Percentiles rank a stretch among this genome's conserved stretches.
Evolutionary conservation across 2,329 filamentous ascomycete genomes (phyloP).

Genomic region (Phaeosphaeriaceae sp.): DNA sequence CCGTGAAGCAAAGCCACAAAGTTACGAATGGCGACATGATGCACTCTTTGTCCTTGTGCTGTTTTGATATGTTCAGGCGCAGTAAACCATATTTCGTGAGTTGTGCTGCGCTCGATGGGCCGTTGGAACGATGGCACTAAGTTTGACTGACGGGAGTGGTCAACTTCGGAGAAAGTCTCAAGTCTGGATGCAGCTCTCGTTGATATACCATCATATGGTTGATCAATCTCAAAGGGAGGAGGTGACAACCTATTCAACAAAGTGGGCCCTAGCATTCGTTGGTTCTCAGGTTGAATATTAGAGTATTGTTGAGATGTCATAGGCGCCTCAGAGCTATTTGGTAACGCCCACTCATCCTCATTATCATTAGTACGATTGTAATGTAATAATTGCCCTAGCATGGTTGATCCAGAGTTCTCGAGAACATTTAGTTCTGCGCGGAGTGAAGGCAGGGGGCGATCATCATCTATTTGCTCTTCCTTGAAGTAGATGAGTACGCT

Average conservation of each 20-base stretch:
- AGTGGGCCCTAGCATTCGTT: conserved; percentile 34
- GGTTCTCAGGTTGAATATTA: conserved; percentile 23
- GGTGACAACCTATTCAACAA: conserved; percentile 34
- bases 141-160: conserved; percentile 10
- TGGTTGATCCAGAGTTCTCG: conserved; percentile 45
- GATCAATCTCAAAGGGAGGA: conserved; percentile 40
- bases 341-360: conserved; percentile 38
- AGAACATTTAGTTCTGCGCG: conserved; percentile 44
- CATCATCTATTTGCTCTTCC: conserved; percentile 45
- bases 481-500: conserved; percentile 49
- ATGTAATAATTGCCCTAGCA: conserved; percentile 44
- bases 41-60: conserved; percentile 58
- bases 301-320: conserved; percentile 17
- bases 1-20: conserved; percentile 70
- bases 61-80: conserved; percentile 58
- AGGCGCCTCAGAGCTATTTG: conserved; percentile 31
- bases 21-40: conserved; percentile 72
- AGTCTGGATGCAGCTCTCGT: conserved; percentile 21
- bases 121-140: conserved; percentile 21
- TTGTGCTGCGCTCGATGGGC: conserved; percentile 27
- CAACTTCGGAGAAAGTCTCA: conserved; percentile 20
- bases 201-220: conserved; percentile 20
- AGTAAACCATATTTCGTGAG: conserved; percentile 66
- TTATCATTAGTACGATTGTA: conserved; percentile 46
- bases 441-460: conserved; percentile 45